Evolutionary conservation across 2,329 filamentous ascomycete genomes (phyloP), one percentile per base, ranked within the genome.

Genomic region (Verticillium albo-atrum): DNA sequence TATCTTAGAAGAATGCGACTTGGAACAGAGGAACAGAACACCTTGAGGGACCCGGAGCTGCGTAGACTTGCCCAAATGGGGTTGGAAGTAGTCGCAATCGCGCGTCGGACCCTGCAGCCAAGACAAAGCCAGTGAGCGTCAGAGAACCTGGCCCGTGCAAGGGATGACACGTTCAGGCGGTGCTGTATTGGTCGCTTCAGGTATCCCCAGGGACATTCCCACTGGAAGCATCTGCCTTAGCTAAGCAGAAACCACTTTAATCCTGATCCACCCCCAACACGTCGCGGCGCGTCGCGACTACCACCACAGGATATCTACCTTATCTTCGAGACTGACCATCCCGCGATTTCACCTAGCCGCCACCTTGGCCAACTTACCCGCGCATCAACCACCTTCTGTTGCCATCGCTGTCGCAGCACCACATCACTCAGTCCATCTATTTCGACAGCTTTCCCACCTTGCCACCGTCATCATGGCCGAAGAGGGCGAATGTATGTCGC

Each of bases 401-500:
- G 6, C n/a, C 20, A 23, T 25, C 20, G n/a, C 42, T 5, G 14
- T 14, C 1, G 9, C 30, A 6, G 14, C 2, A 14, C 30, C 30
- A 9, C 30, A 32, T 9, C 6, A 32, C 9, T 14, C 9, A 32
- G 14, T 14, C 3, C 30, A 32, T 20, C 9, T 20, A 12, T 20
- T 9, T 9, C 42, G 20, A 50, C 3, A 50, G 14, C 9, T 25
- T 50, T 10, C 42, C 3, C 20, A 4, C 42, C 14, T 10, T 4
- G 5, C 4, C 30, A 32, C 30, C 30, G 37, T 47, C 54, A 20
- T 26, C 55, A 57, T 57, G 55, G 42, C 55, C 23, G 55, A 51
- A 17, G 25, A 50, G 17, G 55, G 47, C 17, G 55, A 57, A 52
- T 57, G 55, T 57, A 47, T 32, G 55, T 50, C 54, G 30, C 54